Evolutionary conservation across 2,329 filamentous ascomycete species (phyloP).

Genomic region (Dothideomycetes sp.): DNA sequence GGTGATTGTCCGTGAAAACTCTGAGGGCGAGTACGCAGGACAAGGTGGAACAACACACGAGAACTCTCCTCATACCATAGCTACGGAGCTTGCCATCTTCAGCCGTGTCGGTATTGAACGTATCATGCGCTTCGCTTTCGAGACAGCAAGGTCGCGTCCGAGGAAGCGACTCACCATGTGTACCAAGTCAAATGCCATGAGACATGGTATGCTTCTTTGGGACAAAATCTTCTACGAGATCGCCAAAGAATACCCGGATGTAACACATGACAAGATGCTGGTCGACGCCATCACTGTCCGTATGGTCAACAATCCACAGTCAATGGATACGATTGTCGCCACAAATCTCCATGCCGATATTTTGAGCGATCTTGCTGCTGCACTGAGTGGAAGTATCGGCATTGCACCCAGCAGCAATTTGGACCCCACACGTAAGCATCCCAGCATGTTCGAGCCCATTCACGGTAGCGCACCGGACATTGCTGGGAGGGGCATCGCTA

Average conservation of each 20-base stretch:
- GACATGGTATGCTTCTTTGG: conserved; percentile 42
- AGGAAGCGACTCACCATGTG: conserved; percentile 42
- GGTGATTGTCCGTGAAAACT: conserved; percentile 41
- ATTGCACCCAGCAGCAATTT: conserved; percentile 60
- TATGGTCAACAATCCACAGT: conserved; percentile 35
- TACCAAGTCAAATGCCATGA: conserved; percentile 41
- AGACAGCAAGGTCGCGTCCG: conserved; percentile 34
- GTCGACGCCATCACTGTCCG: conserved; percentile 43
- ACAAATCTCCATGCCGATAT: conserved; percentile 51
- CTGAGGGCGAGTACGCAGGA: conserved; percentile 40
- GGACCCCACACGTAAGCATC: conserved; percentile 50
- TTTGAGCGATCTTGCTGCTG: conserved; percentile 57
- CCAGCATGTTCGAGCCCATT: conserved; percentile 48
- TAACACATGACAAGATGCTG: conserved; percentile 41
- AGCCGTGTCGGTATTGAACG: conserved; percentile 37
- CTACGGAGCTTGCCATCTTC: conserved; percentile 41
- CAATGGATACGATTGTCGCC: conserved; percentile 39
- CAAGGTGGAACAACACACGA: conserved; percentile 38
- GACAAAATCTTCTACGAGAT: conserved; percentile 39
- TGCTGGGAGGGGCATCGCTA: conserved; percentile 52
- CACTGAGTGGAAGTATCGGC: conserved; percentile 57
- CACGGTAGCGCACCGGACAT: conserved; percentile 58
- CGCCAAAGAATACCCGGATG: conserved; percentile 37
- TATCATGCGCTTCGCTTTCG: conserved; percentile 41
- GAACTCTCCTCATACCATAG: conserved; percentile 31